Base-by-base conservation (phyloP, 768 basidiomycete genomes). In the Podaxis pistillaris region DNA sequence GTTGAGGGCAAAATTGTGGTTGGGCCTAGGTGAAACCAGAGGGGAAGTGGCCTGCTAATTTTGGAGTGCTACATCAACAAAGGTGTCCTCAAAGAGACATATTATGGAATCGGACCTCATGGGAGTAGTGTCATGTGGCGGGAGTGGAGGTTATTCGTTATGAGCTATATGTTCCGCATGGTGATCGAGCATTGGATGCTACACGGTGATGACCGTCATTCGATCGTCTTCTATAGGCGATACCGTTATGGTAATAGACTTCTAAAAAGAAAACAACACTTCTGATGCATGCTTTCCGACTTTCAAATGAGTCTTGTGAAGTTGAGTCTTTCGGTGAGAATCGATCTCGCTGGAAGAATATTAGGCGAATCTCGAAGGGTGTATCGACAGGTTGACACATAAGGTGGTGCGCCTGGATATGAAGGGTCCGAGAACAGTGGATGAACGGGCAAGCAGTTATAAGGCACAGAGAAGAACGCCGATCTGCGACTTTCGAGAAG, bases 81-180 rank as follows among this genome's bases (percentile, higher is more conserved):
- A 62, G 54, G 44, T 13, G 36, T 50, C 46, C 22, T 55, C 40
- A 61, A 44, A 30, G 24, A 54, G 61, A 56, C 54, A 60, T 41
- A 44, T 60, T 60, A 60, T 46, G 51, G 40, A 54, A 44, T 62
- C 38, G 22, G 36, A 62, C 61, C 54, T 26, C 55, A 56, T 62
- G 61, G 53, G 28, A 40, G 22, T 12, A 33, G 15, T 40, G 47
- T 56, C 61, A 62, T 56, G 54, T 62, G 61, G 54, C 44, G 15
- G 1, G 46, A 49, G 26, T 28, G 50, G 9, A 19, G 9, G 51
- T 41, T 60, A 24, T 52, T 51, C 37, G 36, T 54, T 44, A 33
- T 53, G 51, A 53, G 59, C 51, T 30, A 30, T 44, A 26, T 53
- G 59, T 53, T 26, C 41, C 51, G 40, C 51, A 41, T 60, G 59